Evolutionary conservation across 2,329 filamentous ascomycete species (phyloP).

Genomic region (Aspergillus udagawae): DNA sequence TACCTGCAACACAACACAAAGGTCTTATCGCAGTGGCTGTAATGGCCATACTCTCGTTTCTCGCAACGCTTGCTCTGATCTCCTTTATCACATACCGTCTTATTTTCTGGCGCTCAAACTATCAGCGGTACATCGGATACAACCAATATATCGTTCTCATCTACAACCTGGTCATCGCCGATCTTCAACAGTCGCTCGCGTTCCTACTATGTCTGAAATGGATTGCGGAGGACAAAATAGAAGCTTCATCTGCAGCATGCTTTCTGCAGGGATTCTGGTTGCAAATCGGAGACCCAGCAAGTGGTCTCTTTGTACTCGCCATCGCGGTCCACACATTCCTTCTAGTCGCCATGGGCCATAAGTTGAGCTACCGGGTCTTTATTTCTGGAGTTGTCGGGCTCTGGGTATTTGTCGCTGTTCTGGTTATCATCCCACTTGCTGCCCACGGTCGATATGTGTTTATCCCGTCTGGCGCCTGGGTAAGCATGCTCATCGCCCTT

Average conservation of each 20-base stretch:
- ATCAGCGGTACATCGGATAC: slow-evolving; percentile 48
- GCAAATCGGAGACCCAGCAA: slow-evolving; percentile 50
- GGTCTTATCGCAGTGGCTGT: slow-evolving; percentile 47
- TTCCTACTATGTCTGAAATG: slow-evolving; percentile 49
- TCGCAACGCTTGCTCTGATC: slow-evolving; percentile 43
- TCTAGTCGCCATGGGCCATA: slow-evolving; percentile 46
- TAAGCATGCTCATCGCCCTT: slow-evolving; percentile 2
- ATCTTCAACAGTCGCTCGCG: slow-evolving; percentile 50
- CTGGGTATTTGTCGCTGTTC: slow-evolving; percentile 44
- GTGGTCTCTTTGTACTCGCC: slow-evolving; percentile 51
- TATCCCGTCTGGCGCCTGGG: slow-evolving; percentile 49
- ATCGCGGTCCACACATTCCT: slow-evolving; percentile 54
- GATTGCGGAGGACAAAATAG: slow-evolving; percentile 43
- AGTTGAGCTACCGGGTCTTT: slow-evolving; percentile 45
- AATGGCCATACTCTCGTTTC: slow-evolving; percentile 46
- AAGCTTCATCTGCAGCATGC: slow-evolving; percentile 43
- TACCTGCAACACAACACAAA: slow-evolving; percentile 29
- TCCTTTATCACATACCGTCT: slow-evolving; percentile 49
- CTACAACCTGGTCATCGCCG: slow-evolving; percentile 51
- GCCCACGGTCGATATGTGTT: slow-evolving; percentile 43
- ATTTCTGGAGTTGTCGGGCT: slow-evolving; percentile 40
- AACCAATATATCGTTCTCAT: slow-evolving; percentile 55
- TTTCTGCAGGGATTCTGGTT: slow-evolving; percentile 51
- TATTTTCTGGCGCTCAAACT: slow-evolving; percentile 48
- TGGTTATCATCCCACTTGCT: slow-evolving; percentile 46